Conservation (phyloP, 495 filamentous ascomycete species). For the Annulohypoxylon maeteangense region DNA sequence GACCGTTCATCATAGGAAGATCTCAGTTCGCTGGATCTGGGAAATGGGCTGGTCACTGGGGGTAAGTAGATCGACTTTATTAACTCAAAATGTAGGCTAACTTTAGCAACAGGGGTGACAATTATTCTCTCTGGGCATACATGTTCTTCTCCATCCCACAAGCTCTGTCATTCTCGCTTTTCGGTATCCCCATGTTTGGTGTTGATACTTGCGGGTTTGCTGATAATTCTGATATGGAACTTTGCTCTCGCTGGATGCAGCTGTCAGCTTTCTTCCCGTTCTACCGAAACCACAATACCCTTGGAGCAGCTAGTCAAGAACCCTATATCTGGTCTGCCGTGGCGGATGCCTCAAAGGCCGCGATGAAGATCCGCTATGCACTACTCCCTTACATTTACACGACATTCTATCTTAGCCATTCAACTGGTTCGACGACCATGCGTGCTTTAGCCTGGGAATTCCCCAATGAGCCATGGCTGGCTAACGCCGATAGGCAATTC, state of each 20-base stretch:
- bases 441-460: conserved; percentile 87
- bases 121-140: conserved; percentile 71
- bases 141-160: conserved; percentile 86
- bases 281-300: conserved; percentile 84
- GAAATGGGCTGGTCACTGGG: conserved; percentile 89
- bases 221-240: conserved; percentile 75
- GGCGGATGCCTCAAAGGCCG: conserved; percentile 69
- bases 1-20: conserved; percentile 88
- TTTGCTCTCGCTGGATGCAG: conserved; percentile 90
- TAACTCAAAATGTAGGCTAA: not conserved
- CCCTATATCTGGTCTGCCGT: conserved; percentile 80
- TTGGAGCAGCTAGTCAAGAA: conserved; percentile 74
- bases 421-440: conserved; percentile 78
- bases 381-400: conserved; percentile 88
- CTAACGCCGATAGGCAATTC: conserved; percentile 77
- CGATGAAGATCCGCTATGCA: conserved; percentile 79
- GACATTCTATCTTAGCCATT: conserved; percentile 75
- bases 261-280: conserved; percentile 88
- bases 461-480: conserved; percentile 76
- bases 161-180: conserved; percentile 80
- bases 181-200: conserved; percentile 90
- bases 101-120: conserved; percentile 67
- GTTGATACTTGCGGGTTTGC: conserved; percentile 84
- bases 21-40: conserved; percentile 84
- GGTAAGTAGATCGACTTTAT: conserved; percentile 46